Evolutionary conservation across 306 rosid species (phyloP).

Genomic region (Rosa chinensis): DNA sequence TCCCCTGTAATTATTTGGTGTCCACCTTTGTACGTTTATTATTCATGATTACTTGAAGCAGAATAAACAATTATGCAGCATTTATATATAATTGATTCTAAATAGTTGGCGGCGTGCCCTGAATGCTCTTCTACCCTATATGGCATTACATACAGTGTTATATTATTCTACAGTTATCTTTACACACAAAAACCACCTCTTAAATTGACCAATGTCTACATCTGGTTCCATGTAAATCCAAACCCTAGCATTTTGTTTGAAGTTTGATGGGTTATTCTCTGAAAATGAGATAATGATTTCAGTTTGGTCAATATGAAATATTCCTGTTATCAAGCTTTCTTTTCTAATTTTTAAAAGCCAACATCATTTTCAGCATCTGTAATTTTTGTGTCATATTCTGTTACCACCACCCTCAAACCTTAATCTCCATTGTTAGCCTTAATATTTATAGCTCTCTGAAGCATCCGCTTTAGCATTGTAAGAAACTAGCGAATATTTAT

Average conservation of each 20-base stretch:
- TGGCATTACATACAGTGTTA: neutral
- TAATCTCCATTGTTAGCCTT: slow-evolving; percentile 21
- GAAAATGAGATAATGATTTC: neutral
- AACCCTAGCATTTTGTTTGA: slow-evolving; percentile 39
- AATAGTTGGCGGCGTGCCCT: slow-evolving; percentile 64
- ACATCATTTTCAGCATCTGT: slow-evolving; percentile 56
- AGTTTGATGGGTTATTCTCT: slow-evolving; percentile 1
- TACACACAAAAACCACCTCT: slow-evolving; percentile 24
- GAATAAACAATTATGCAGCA: slow-evolving; percentile 12
- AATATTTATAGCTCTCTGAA: slow-evolving; percentile 46
- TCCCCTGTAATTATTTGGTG: neutral
- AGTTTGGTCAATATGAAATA: slow-evolving; percentile 9
- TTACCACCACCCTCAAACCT: slow-evolving; percentile 23
- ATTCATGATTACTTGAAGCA: neutral
- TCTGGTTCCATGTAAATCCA: slow-evolving; percentile 37
- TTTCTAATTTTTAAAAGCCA: slow-evolving; percentile 13
- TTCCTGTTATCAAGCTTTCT: slow-evolving; percentile 10
- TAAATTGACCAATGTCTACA: slow-evolving; percentile 51
- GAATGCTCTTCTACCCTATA: slow-evolving; percentile 42
- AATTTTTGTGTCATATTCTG: slow-evolving; percentile 20
- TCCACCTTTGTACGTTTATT: slow-evolving; percentile 9
- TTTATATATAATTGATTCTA: slow-evolving; percentile 15
- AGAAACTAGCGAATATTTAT: too few relatives aligned
- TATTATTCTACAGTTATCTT: slow-evolving; percentile 21
- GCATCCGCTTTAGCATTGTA: slow-evolving; percentile 43